Percentiles rank a stretch among this genome's conserved stretches.
Conservation (phyloP, 176 grass and related monocot genomes). For the Saccharum officinarum region DNA sequence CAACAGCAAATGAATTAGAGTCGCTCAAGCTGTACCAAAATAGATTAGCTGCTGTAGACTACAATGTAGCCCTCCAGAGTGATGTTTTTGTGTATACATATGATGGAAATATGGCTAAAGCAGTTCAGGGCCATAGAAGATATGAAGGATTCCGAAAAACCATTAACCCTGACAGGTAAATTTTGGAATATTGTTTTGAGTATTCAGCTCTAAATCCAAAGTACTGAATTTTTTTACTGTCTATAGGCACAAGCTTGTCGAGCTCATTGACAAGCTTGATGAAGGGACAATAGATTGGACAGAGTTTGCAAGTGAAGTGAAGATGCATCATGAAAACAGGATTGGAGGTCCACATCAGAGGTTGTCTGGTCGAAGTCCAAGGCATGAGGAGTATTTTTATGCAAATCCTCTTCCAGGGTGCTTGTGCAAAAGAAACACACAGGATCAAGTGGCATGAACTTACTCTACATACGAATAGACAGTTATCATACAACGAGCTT, state of each 20-base stretch:
- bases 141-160: slow-evolving; percentile 91
- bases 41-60: slow-evolving; percentile 86
- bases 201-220: slow-evolving; percentile 28
- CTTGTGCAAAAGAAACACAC: slow-evolving; percentile 70
- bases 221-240: slow-evolving; percentile 25
- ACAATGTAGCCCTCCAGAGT: slow-evolving; percentile 77
- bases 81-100: slow-evolving; percentile 97
- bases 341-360: slow-evolving; percentile 88
- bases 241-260: slow-evolving; percentile 70
- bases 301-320: slow-evolving; percentile 62
- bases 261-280: slow-evolving; percentile 80
- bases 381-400: slow-evolving; percentile 93
- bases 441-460: slow-evolving; percentile 32
- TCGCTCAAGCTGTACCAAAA: slow-evolving; percentile 70
- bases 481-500: slow-evolving; percentile 17
- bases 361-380: slow-evolving; percentile 45
- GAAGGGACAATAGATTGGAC: slow-evolving; percentile 62
- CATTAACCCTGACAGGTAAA: slow-evolving; percentile 55
- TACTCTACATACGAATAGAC: slow-evolving; percentile 24
- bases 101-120: slow-evolving; percentile 97
- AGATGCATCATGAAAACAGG: slow-evolving; percentile 61
- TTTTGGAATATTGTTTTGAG: slow-evolving; percentile 26
- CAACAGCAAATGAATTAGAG: slow-evolving; percentile 58
- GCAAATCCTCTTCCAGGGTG: slow-evolving; percentile 96
- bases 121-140: slow-evolving; percentile 87